Percentiles rank a stretch among this genome's conserved stretches.
Evolutionary conservation across 2,329 filamentous ascomycete species (phyloP).

Genomic region (Fusarium paranaense): DNA sequence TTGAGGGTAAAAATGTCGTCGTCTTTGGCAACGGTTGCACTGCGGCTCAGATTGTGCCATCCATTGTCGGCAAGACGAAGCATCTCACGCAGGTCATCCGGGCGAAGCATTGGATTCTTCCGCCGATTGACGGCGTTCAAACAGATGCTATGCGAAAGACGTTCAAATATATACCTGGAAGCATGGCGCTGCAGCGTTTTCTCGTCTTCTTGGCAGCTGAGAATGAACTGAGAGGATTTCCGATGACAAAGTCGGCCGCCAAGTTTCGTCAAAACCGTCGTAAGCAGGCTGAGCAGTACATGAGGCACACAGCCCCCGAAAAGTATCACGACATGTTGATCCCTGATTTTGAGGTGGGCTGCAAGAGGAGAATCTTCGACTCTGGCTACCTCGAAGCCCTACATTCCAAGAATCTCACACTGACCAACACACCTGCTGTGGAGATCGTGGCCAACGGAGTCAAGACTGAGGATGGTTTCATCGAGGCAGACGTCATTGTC

Average conservation of each 20-base stretch:
- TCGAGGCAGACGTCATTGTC: conserved; percentile 68
- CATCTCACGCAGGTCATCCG: conserved; percentile 57
- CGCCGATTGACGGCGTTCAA: not conserved
- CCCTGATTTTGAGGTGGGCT: conserved; percentile 71
- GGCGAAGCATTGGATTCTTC: conserved; percentile 55
- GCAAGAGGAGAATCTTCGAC: conserved; percentile 73
- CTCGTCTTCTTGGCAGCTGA: conserved; percentile 43
- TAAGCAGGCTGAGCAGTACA: conserved; percentile 53
- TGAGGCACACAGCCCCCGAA: conserved; percentile 61
- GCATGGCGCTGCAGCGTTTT: not conserved
- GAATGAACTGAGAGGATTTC: conserved; percentile 51
- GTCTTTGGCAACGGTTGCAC: conserved; percentile 68
- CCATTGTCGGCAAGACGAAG: conserved; percentile 51
- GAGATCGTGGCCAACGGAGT: not conserved
- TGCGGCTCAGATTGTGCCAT: conserved; percentile 64
- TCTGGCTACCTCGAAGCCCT: conserved; percentile 65
- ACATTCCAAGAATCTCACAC: conserved; percentile 41
- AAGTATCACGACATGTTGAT: conserved; percentile 72
- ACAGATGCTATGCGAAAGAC: not conserved
- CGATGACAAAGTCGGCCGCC: conserved; percentile 50
- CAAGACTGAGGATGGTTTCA: not conserved
- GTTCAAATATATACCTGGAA: not conserved
- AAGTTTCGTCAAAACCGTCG: conserved; percentile 52
- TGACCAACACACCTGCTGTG: not conserved
- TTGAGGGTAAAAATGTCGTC: conserved; percentile 60